Percentiles rank a stretch among this genome's conserved stretches.
Conservation (phyloP, 2,329 filamentous ascomycete genomes). For the Claviceps digitariae region DNA sequence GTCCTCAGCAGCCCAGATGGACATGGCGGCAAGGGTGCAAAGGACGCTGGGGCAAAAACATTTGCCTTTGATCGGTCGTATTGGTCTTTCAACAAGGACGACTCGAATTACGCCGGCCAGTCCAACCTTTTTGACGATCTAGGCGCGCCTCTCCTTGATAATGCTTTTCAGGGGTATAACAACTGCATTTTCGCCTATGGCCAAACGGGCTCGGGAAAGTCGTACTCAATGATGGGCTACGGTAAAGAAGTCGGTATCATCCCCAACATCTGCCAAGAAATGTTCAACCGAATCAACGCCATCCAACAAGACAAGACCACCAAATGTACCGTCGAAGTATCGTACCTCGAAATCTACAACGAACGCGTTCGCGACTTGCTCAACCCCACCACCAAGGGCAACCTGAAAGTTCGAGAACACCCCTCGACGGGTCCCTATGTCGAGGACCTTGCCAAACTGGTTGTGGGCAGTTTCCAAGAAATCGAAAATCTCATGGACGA, state of each 20-base stretch:
- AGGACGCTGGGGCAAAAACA: conserved; percentile 61
- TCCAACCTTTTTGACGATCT: conserved; percentile 79
- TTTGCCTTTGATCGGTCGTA: conserved; percentile 97
- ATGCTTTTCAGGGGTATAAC: conserved; percentile 97
- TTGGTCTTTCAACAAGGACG: conserved; percentile 86
- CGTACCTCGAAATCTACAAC: conserved; percentile 98
- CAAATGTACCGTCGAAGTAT: conserved; percentile 90
- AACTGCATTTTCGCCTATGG: conserved; percentile 99
- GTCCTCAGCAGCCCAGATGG: conserved; percentile 62
- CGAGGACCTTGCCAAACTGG: conserved; percentile 90
- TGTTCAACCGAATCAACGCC: conserved; percentile 75
- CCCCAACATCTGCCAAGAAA: conserved; percentile 90
- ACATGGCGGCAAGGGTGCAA: conserved; percentile 47
- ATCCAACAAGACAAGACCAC: conserved; percentile 62
- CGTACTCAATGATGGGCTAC: conserved; percentile 99
- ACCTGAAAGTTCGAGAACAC: conserved; percentile 94
- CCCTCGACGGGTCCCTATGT: conserved; percentile 96
- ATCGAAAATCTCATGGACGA: conserved; percentile 99
- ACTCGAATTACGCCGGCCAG: conserved; percentile 76
- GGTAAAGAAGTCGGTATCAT: conserved; percentile 93
- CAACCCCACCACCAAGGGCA: conserved; percentile 90
- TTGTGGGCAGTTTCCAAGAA: conserved; percentile 84
- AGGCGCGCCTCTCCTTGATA: conserved; percentile 82
- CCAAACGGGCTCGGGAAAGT: conserved; percentile 96
- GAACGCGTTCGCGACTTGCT: conserved; percentile 90